These are phyloP conservation scores for Torulaspora gathmanii DNA, from an alignment of 805 yeast genomes.

Conservation along the genomic window DNA sequence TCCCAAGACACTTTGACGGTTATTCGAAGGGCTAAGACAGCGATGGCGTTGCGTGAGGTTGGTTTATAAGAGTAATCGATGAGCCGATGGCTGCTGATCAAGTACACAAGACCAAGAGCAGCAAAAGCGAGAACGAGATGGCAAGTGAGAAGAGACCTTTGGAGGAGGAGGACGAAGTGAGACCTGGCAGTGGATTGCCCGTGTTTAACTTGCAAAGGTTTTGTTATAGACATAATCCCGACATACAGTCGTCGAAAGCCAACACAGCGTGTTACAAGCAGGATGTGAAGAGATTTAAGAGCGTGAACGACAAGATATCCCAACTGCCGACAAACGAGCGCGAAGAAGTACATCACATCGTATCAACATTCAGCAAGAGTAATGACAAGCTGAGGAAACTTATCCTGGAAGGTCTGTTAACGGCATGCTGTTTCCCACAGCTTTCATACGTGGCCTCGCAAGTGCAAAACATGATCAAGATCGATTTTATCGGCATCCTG, in stretches of 20 bases:
- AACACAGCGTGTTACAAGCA: constrained; percentile 29
- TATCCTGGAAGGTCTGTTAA: constrained; percentile 74
- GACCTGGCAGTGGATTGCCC: constrained; percentile 19
- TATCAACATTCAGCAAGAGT: constrained; percentile 71
- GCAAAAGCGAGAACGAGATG: neutral
- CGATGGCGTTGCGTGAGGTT: too few relatives aligned
- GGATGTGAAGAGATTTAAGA: constrained; percentile 24
- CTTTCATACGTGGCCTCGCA: constrained; percentile 79
- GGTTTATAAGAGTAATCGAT: too few relatives aligned
- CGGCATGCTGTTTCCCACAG: constrained; percentile 94
- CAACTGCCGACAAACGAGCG: constrained; percentile 65
- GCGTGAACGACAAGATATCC: constrained; percentile 31
- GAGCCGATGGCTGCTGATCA: too few relatives aligned
- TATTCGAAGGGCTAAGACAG: too few relatives aligned
- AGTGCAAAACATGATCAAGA: constrained; percentile 70
- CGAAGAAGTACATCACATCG: constrained; percentile 71
- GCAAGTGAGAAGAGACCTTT: neutral
- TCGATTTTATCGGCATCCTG: constrained; percentile 79
- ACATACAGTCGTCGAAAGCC: constrained; percentile 50
- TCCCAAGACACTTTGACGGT: too few relatives aligned
- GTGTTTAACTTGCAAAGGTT: constrained; percentile 57
- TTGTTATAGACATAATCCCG: constrained; percentile 94
- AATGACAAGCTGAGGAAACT: constrained; percentile 71
- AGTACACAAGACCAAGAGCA: too few relatives aligned
- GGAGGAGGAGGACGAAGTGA: neutral